A percentile compares a stretch with the other conserved stretches of the same genome.
Conservation (phyloP, 106 monocot genomes). For the Acorus gramineus region DNA sequence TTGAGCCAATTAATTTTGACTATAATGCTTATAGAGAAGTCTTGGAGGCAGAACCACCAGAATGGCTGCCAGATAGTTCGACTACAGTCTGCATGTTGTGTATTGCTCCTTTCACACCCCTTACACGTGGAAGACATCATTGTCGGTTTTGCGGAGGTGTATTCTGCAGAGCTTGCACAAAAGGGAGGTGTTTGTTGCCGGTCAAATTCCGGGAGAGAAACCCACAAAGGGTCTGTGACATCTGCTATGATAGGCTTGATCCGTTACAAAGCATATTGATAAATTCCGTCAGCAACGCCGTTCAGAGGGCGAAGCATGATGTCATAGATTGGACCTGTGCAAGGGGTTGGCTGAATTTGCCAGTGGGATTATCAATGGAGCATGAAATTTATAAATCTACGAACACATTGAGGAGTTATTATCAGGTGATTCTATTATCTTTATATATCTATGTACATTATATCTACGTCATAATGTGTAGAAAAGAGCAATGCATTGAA, state of each 20-base stretch:
- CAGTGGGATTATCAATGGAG: slow-evolving; percentile 87
- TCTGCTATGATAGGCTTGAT: slow-evolving; percentile 76
- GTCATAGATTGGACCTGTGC: slow-evolving; percentile 86
- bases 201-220: slow-evolving; percentile 54
- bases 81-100: slow-evolving; percentile 69
- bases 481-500: too few species aligned
- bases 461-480: too few species aligned
- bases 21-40: slow-evolving; percentile 38
- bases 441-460: too few species aligned
- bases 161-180: slow-evolving; percentile 72
- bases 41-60: slow-evolving; percentile 78
- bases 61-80: slow-evolving; percentile 86
- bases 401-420: slow-evolving; percentile 59
- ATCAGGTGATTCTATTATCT: slow-evolving; percentile 39
- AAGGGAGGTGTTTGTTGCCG: slow-evolving; percentile 76
- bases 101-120: slow-evolving; percentile 47
- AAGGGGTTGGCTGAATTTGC: slow-evolving; percentile 88
- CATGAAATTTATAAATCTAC: slow-evolving; percentile 90
- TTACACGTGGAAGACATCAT: slow-evolving; percentile 84
- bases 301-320: slow-evolving; percentile 85
- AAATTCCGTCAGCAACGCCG: slow-evolving; percentile 63
- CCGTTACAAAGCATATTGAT: slow-evolving; percentile 67
- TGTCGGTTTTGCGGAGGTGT: slow-evolving; percentile 90
- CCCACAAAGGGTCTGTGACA: slow-evolving; percentile 87
- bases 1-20: slow-evolving; percentile 29